Conservation (phyloP, 768 basidiomycete genomes). For the Podaxis sp. region DNA sequence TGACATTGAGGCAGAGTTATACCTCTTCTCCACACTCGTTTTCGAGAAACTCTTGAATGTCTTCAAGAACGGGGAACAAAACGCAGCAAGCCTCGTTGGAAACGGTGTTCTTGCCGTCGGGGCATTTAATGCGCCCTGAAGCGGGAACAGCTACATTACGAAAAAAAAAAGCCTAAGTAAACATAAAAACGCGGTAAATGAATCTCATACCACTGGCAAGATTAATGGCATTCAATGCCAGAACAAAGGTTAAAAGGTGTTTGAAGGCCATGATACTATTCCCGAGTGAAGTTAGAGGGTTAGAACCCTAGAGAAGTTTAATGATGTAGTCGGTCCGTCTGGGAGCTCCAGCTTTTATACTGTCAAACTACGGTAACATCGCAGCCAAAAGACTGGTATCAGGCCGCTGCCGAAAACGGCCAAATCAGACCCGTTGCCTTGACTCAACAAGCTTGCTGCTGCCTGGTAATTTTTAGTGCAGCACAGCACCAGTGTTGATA, state of each 20-base stretch:
- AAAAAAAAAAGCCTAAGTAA: neutral
- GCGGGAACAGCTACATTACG: constrained; percentile 3
- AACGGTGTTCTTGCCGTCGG: constrained; percentile 21
- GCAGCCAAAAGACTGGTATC: neutral
- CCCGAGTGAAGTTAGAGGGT: neutral
- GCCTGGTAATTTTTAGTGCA: neutral
- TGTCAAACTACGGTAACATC: neutral
- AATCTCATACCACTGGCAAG: neutral
- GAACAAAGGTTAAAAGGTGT: neutral
- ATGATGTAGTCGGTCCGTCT: neutral
- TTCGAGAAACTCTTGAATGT: constrained; percentile 33
- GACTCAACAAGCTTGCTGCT: neutral
- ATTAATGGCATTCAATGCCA: constrained; percentile 1
- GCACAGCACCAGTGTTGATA: neutral
- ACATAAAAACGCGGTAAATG: neutral
- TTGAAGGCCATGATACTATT: constrained; percentile 10
- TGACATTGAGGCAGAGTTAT: neutral
- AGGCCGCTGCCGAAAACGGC: neutral
- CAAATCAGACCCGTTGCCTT: neutral
- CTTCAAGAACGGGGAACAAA: constrained; percentile 35
- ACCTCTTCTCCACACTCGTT: constrained; percentile 26
- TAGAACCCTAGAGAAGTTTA: neutral
- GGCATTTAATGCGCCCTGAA: constrained; percentile 13
- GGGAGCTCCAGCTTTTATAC: constrained; percentile 2
- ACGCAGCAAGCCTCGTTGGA: constrained; percentile 32